Base-by-base conservation (phyloP, 495 filamentous ascomycete genomes). In the Elaphomyces granulatus region DNA sequence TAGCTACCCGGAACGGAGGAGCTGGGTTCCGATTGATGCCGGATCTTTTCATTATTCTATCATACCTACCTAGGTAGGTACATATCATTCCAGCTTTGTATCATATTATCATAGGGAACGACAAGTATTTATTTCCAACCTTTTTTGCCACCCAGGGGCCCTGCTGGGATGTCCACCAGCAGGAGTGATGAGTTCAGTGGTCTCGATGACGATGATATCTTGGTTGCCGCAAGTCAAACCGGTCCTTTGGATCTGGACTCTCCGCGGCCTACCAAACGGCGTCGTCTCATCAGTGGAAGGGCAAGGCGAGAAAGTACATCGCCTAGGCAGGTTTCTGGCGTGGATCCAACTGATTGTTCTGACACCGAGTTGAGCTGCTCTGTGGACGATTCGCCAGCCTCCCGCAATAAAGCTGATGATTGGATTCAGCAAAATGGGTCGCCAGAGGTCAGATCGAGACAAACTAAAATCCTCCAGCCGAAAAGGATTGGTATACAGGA, bases 381-480 rank as follows among this genome's bases (percentile, higher is more conserved):
- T 28, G 23, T 6, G 23, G 12, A 28, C 12, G 23, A 28, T 28
- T 28, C 23, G 6, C 23, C 12, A 28, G 12, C 23, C 23, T 12
- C 12, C 6, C 23, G 6, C 6, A 28, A 28, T 12, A 46, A 52
- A 41, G 37, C 46, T 8, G 32, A 9, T 9, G 18, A 38, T n/a
- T n/a, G n/a, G n/a, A 19, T 8, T 17, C 41, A 36, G 8, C 36
- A 12, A 16, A 44, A 40, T 19, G 3, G 20, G 20, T 21, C 15
- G 18, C 20, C 18, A 14, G 17, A 17, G 3, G 23, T 19, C 23
- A n/a, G 21, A 31, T 15, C 18, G 37, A 28, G 23, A 10, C 70
- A 64, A 32, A 58, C 54, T 28, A 64, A 61, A 32, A 61, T 63
- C 31, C 68, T 66, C 47, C 53, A 66, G 0, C 60, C 67, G 3